Evolutionary conservation across 164 flowering plant species (phyloP).

Genomic region (Liriodendron chinense): DNA sequence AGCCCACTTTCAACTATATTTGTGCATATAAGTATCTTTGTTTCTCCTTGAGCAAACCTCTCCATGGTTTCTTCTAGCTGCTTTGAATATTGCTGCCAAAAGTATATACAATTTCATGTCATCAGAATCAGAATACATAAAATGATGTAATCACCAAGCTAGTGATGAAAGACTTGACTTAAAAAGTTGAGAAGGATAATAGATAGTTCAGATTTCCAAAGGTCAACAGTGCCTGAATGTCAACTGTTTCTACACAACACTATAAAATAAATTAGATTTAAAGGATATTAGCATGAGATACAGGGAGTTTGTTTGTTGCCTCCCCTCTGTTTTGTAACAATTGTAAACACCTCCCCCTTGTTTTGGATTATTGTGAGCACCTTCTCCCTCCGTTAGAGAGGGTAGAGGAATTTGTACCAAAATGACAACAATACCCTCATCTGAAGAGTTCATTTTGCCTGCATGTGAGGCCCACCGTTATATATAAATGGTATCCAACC

Average conservation of each 20-base stretch:
- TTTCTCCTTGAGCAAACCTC: constrained; percentile 71
- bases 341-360: no score
- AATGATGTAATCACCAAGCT: not conserved
- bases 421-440: no score
- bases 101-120: not conserved
- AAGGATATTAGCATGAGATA: no score
- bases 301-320: no score
- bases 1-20: constrained; percentile 98
- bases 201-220: not conserved
- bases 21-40: constrained; percentile 84
- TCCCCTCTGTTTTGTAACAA: no score
- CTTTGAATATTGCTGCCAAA: constrained; percentile 86
- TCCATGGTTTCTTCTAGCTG: constrained; percentile 96
- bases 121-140: constrained; percentile 1
- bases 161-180: not conserved
- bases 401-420: no score
- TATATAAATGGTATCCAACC: no score
- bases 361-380: no score
- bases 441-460: no score
- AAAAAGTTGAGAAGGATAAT: not conserved
- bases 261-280: not conserved
- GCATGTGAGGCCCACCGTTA: no score
- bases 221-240: not conserved
- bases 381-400: no score
- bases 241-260: not conserved